Evolutionary conservation across 345 rosid species (phyloP).

Genomic region (Jatropha curcas): DNA sequence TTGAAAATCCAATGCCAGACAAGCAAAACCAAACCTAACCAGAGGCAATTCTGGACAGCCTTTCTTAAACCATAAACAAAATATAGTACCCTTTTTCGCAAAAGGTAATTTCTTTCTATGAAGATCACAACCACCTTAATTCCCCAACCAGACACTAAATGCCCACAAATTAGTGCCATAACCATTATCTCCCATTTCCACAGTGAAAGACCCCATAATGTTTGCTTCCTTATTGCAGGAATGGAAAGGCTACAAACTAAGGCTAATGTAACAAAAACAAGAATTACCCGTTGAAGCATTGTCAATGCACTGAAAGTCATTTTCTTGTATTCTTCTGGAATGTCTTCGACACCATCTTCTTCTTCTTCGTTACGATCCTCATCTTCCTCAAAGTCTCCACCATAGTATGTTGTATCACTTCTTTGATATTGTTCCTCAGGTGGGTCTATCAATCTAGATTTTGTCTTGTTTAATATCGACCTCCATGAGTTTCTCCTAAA

Average conservation of each 20-base stretch:
- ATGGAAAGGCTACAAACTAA: conserved; percentile 35
- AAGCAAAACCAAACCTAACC: conserved; percentile 44
- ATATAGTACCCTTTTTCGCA: conserved; percentile 47
- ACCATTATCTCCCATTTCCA: conserved; percentile 56
- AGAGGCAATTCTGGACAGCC: conserved; percentile 43
- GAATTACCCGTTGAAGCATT: conserved; percentile 36
- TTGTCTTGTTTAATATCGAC: conserved; percentile 32
- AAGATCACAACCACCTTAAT: conserved; percentile 40
- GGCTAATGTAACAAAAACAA: conserved; percentile 31
- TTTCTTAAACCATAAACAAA: conserved; percentile 54
- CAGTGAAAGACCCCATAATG: conserved; percentile 45
- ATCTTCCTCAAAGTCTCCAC: conserved; percentile 7
- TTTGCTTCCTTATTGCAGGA: conserved; percentile 27
- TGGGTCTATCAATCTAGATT: conserved; percentile 51
- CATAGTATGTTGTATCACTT: conserved; percentile 2
- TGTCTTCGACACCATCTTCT: conserved; percentile 33
- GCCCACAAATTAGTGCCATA: conserved; percentile 44
- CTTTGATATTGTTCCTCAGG: conserved; percentile 26
- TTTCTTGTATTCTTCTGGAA: conserved; percentile 32
- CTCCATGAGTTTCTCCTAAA: conserved; percentile 33
- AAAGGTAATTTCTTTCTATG: conserved; percentile 38
- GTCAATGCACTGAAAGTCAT: conserved; percentile 20
- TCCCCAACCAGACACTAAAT: conserved; percentile 42
- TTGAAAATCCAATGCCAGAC: conserved; percentile 39
- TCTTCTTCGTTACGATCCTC: conserved; percentile 20